Conservation (phyloP, 306 rosid species). For the Quercus robur region DNA sequence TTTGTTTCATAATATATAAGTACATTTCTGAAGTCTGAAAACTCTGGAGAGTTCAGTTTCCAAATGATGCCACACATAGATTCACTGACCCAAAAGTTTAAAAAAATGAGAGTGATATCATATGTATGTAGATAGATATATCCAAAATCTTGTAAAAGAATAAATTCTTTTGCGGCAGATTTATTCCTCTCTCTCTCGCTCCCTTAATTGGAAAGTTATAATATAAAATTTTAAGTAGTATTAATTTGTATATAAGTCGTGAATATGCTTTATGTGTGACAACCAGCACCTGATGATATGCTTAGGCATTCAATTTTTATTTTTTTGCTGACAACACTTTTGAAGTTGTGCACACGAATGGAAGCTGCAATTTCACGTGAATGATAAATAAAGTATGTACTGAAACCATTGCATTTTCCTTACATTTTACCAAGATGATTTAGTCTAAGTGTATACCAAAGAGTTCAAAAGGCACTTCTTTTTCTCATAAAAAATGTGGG, state of each 20-base stretch:
- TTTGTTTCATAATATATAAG: neutral
- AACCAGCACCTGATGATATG: neutral
- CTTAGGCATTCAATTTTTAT: neutral
- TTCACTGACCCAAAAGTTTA: conserved; percentile 1
- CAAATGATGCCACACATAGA: conserved; percentile 17
- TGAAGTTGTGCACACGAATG: neutral
- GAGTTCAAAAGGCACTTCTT: too few relatives aligned
- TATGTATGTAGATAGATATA: neutral
- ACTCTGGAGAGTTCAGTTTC: conserved; percentile 8
- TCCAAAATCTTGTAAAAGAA: neutral
- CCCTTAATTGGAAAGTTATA: neutral
- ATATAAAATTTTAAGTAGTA: neutral
- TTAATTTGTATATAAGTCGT: neutral
- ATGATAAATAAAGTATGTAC: too few relatives aligned
- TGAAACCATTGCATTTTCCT: too few relatives aligned
- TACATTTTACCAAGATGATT: too few relatives aligned
- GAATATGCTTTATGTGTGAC: neutral
- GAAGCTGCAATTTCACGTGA: neutral
- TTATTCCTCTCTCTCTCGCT: neutral
- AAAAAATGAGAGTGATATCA: neutral
- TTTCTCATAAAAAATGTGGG: too few relatives aligned
- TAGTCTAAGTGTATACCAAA: too few relatives aligned
- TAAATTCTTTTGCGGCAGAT: neutral
- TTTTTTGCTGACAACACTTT: neutral
- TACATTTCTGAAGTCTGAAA: neutral